Evolutionary conservation across 306 rosid genomes (phyloP).

Genomic region (Hippophae rhamnoides): DNA sequence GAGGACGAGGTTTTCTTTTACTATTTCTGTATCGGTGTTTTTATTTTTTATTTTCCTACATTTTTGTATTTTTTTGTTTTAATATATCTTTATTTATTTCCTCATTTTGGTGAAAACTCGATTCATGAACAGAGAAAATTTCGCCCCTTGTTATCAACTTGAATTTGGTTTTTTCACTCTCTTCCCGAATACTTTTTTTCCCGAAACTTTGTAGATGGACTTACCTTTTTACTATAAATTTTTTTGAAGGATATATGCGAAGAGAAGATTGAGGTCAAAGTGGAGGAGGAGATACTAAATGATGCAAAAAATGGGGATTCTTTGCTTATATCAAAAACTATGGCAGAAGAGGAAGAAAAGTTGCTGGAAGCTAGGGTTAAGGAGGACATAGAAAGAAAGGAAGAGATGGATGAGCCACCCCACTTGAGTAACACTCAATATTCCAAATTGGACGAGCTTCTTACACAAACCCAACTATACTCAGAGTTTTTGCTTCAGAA

Average conservation of each 20-base stretch:
- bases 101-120: not conserved
- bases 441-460: constrained; percentile 81
- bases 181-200: not conserved
- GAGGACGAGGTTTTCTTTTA: constrained; percentile 55
- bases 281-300: constrained; percentile 27
- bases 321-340: constrained; percentile 26
- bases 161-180: no score
- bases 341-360: constrained; percentile 56
- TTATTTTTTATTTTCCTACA: not conserved
- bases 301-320: constrained; percentile 35
- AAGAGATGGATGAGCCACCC: constrained; percentile 22
- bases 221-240: not conserved
- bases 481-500: constrained; percentile 81
- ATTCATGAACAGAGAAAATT: not conserved
- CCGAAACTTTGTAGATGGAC: not conserved
- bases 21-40: not conserved
- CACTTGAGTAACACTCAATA: constrained; percentile 52
- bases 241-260: constrained; percentile 33
- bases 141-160: not conserved
- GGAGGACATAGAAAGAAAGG: constrained; percentile 29
- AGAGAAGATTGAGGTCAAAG: constrained; percentile 26
- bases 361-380: constrained; percentile 45
- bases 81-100: constrained; percentile 1
- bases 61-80: not conserved
- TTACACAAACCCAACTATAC: constrained; percentile 74